Conservation (phyloP, 768 basidiomycete genomes). For the Tricholoma sp. region DNA sequence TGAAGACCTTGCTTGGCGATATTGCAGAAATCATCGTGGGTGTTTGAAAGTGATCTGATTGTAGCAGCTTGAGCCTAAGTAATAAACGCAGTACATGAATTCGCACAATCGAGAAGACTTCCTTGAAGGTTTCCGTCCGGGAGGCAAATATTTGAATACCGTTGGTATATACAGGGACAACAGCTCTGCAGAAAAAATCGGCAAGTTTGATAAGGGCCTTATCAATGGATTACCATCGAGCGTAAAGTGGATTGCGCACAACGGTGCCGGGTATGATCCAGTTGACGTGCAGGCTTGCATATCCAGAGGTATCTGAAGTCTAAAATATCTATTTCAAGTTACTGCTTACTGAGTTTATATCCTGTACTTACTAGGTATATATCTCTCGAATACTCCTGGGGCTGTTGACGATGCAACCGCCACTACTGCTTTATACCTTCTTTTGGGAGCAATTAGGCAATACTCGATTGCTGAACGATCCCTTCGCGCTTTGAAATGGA, state of each 20-base stretch:
- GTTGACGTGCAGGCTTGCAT: conserved; percentile 76
- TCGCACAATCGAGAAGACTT: conserved; percentile 65
- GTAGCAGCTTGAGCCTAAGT: background rate
- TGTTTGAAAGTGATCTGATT: conserved; percentile 7
- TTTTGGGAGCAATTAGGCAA: conserved; percentile 74
- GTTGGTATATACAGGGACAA: conserved; percentile 81
- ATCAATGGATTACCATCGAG: conserved; percentile 59
- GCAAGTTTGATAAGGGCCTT: conserved; percentile 77
- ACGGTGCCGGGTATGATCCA: conserved; percentile 90
- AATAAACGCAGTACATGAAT: conserved; percentile 35
- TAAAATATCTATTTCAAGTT: conserved; percentile 7
- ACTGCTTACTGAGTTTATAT: background rate
- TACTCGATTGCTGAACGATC: conserved; percentile 62
- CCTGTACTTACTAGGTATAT: conserved; percentile 46
- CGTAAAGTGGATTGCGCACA: conserved; percentile 87
- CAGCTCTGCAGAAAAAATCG: conserved; percentile 57
- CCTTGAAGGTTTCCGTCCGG: conserved; percentile 53
- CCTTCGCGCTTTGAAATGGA: conserved; percentile 57
- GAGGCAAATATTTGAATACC: conserved; percentile 68
- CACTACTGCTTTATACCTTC: conserved; percentile 78
- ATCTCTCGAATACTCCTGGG: conserved; percentile 83
- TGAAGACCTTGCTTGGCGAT: conserved; percentile 54
- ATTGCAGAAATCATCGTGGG: conserved; percentile 77
- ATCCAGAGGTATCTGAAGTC: conserved; percentile 45
- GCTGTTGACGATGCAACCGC: conserved; percentile 92